Base-by-base conservation (phyloP, 1,284 basidiomycete genomes). In the Ceratobasidium sp. region DNA sequence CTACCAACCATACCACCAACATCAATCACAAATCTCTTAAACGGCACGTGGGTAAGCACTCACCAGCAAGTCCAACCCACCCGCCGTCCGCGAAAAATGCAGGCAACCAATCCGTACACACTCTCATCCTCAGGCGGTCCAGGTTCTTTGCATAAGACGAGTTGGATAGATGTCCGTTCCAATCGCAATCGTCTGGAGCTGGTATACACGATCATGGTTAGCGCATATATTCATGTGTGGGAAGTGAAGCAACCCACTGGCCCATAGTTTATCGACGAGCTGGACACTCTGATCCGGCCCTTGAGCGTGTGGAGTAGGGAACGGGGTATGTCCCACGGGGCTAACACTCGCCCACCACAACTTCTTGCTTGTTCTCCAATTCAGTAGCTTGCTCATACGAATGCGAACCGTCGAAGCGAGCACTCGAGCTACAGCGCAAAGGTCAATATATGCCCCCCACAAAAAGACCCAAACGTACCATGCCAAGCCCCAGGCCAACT, bases 161-260 rank as follows among this genome's bases (percentile, higher is more conserved):
- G 79, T 94, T 94, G 79, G 90, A 92, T 74, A 94, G 84, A 80
- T 94, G 92, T 17, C 86, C 81, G 79, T 91, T 88, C 80, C 89
- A 89, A 81, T 94, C 93, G 62, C 86, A 86, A 65, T 93, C 92
- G 78, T 93, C 91, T 9, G 89, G 80, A 74, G 85, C 91, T 90
- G 66, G 41, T 45, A 59, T 19, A 33, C 8, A 19, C n/a, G n/a
- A 33, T 45, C 4, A 47, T 9, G 6, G 19, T 33, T 27, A 59
- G 59, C 17, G n/a, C 54, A 29, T 27, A 36, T 31, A 17, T 41
- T 11, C 6, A 41, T 41, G 36, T 24, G n/a, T n/a, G n/a, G n/a
- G 17, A 31, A 41, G 17, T n/a, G 22, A 2, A 17, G 29, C 24
- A 2, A 64, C 76, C 17, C 27, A 77, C 76, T 64, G n/a, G 76